Base-by-base conservation (phyloP, 1,139 yeast species). In the Starmera stellimalicola region DNA sequence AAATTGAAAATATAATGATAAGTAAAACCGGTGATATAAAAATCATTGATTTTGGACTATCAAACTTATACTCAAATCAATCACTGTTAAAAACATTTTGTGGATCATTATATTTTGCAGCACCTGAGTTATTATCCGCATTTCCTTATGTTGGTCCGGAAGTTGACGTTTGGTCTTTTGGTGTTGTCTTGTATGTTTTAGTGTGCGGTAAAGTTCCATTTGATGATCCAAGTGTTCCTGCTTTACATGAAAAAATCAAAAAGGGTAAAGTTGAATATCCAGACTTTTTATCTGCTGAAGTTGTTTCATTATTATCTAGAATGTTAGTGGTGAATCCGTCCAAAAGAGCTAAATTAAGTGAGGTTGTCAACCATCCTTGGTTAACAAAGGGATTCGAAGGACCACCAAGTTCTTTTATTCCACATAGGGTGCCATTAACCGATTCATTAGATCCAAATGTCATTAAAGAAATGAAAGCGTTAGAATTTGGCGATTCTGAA, bases 131-230 rank as follows among this genome's bases (percentile, higher is more conserved):
- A 45, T 66, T 93, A 38, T 81, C 84, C 40, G 98, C 97, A 0
- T 77, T 78, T 44, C 96, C 96, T 0, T 93, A 93, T 51, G 66
- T 73, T 24, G 99, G 98, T 0, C 98, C 98, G 1, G 98, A 93
- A 56, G 96, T 93, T 32, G 99, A 91, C 54, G 80, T 91, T 19
- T 91, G 99, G 99, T 84, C 95, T 5, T 88, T 88, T 65, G 99
- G 98, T 38, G 95, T 91, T 31, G 96, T 91, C 0, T 62, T 93
- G 26, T 91, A 85, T 52, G 99, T 91, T 14, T 63, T 93, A 41
- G 95, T 91, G 3, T 88, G 96, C 55, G 99, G 99, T 35, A 88
- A 87, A 54, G 97, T 93, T 7, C 99, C 99, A 11, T 93, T 93
- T 57, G 98, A 93, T 56, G 98, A 93, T 54, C 94, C 85, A 52